Evolutionary conservation across 129 eudicot species (phyloP), one percentile per base, ranked within the genome.

Genomic region (Dittrichia graveolens): DNA sequence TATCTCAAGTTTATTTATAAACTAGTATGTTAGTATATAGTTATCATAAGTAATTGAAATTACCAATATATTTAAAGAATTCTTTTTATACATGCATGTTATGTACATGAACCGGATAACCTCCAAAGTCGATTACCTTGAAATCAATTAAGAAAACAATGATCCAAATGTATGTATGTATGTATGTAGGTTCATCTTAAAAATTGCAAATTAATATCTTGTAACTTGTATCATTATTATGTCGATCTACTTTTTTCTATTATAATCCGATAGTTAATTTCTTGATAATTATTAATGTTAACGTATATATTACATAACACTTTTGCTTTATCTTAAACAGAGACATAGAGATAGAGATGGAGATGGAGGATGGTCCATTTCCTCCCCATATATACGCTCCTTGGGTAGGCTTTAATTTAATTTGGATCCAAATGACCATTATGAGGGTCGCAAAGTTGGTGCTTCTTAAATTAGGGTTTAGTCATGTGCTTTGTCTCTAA

Each of bases 401-500:
- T 64, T 75, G 74, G 79, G 67, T 66, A 44, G 79, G 76, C 56
- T 76, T 67, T n/a, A n/a, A 45, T 43, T 76, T 76, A 58, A n/a
- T n/a, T n/a, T 58, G 81, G 59, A 74, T 83, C 69, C 74, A 74
- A 68, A 58, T 75, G 46, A 67, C 39, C 76, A 72, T 80, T 79
- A 72, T 31, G 84, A 75, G 62, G 47, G 72, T 71, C 72, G 41
- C 65, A 64, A 79, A 69, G 59, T 71, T 79, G 47, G 57, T 40
- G 40, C 48, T 69, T 59, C 19, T 39, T 61, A 62, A 41, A 53
- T 49, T 56, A 67, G 78, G 69, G 60, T 53, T 84, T 67, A 59
- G 69, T 73, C 88, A 84, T 76, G 85, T 84, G 85, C 80, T 71
- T 57, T 72, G 84, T 80, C 81, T 72, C 65, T 31, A 78, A 78